Evolutionary conservation across 148 eudicot genomes (phyloP).

Genomic region (Rhododendron ovatum): DNA sequence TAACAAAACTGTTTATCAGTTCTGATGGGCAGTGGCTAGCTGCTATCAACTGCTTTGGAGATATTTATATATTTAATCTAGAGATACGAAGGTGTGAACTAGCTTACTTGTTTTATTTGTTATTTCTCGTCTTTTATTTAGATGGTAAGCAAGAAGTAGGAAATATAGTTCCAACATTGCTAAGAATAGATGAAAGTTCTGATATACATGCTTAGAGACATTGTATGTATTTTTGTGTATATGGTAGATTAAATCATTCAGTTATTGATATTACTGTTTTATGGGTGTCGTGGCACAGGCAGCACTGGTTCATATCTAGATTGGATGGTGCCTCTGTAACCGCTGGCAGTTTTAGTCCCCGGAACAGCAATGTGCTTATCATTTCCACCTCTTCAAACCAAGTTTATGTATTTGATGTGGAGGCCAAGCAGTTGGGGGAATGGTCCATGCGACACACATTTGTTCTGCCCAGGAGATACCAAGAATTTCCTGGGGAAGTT

Average conservation of each 20-base stretch:
- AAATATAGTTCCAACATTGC: not conserved
- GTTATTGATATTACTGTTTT: not conserved
- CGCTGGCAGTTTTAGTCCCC: constrained; percentile 83
- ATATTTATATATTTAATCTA: constrained; percentile 76
- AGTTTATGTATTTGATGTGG: constrained; percentile 88
- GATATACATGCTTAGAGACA: not conserved
- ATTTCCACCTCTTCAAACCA: constrained; percentile 87
- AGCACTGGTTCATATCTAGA: constrained; percentile 93
- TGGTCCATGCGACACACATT: constrained; percentile 68
- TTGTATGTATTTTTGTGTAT: not conserved
- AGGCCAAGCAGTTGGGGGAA: constrained; percentile 77
- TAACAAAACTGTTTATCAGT: constrained; percentile 75
- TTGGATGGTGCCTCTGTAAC: constrained; percentile 89
- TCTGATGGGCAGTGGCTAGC: constrained; percentile 95
- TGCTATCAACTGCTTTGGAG: constrained; percentile 86
- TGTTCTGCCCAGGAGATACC: constrained; percentile 34
- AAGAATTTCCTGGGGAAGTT: constrained; percentile 92
- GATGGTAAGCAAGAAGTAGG: not conserved
- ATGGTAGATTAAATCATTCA: not conserved
- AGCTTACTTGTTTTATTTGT: not conserved
- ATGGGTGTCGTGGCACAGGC: constrained; percentile 42
- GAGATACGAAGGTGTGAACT: constrained; percentile 65
- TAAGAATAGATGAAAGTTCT: not conserved
- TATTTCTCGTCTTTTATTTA: not conserved
- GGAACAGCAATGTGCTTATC: constrained; percentile 66